phyloP scores from a whole-genome alignment of 2,329 filamentous ascomycete species.

The Trichoderma atroviride region DNA sequence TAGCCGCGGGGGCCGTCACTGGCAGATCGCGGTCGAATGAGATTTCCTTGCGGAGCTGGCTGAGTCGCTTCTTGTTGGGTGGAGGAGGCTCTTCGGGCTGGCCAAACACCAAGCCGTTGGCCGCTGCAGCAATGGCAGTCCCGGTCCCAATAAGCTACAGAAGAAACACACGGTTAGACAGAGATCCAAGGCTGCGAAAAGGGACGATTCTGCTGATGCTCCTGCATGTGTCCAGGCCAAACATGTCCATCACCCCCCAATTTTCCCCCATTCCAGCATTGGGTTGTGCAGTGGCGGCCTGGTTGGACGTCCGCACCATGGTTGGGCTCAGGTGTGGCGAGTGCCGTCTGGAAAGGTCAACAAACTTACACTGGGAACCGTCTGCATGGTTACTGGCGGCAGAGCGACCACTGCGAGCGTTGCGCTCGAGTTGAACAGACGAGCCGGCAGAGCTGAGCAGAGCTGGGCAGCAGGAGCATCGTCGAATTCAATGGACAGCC shows the following conservation, averaged over 20 bases:
- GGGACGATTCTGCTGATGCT: conserved; percentile 4
- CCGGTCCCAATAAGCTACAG: conserved; percentile 62
- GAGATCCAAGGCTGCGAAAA: conserved; percentile 16
- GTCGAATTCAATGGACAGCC: conserved; percentile 29
- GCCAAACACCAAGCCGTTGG: conserved; percentile 61
- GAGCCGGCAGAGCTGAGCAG: conserved; percentile 33
- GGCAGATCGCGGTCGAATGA: conserved; percentile 42
- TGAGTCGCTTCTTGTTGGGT: conserved; percentile 35
- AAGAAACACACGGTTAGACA: conserved; percentile 28
- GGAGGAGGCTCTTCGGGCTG: conserved; percentile 49
- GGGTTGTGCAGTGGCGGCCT: conserved; percentile 14
- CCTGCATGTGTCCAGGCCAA: not conserved
- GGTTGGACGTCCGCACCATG: not conserved
- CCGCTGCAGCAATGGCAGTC: conserved; percentile 63
- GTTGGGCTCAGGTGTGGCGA: conserved; percentile 13
- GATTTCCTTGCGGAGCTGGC: conserved; percentile 38
- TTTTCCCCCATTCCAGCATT: not conserved
- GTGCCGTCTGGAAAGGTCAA: conserved; percentile 19
- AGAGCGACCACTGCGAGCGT: conserved; percentile 43
- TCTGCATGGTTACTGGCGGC: conserved; percentile 54
- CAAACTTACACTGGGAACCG: conserved; percentile 53
- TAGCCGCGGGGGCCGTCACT: conserved; percentile 34
- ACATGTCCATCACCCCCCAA: not conserved
- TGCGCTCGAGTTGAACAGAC: conserved; percentile 37
- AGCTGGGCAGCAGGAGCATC: conserved; percentile 35